Evolutionary conservation across 768 basidiomycete species (phyloP).

Genomic region (Mycena floridula): DNA sequence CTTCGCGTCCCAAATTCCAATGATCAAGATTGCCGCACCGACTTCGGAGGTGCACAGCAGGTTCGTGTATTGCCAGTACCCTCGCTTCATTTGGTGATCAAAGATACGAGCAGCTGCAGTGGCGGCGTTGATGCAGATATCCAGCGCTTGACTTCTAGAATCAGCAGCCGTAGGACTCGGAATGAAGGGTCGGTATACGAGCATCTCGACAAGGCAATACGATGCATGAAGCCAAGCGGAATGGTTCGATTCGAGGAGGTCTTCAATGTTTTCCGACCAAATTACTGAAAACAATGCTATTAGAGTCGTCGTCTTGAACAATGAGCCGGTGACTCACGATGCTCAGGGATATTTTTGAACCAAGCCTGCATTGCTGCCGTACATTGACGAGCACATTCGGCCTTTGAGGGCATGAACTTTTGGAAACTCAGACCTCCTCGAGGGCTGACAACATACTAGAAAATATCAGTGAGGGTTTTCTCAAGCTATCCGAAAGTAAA

Average conservation of each 20-base stretch:
- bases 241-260: constrained; percentile 46
- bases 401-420: too few species aligned
- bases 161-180: constrained; percentile 24
- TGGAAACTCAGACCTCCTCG: too few species aligned
- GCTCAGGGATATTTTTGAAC: constrained; percentile 62
- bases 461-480: too few species aligned
- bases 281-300: constrained; percentile 36
- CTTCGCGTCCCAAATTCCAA: constrained; percentile 55
- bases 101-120: constrained; percentile 56
- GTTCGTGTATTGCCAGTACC: constrained; percentile 34
- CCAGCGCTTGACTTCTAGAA: constrained; percentile 45
- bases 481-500: too few species aligned
- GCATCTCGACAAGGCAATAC: constrained; percentile 59
- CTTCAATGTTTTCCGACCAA: constrained; percentile 50
- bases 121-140: constrained; percentile 55
- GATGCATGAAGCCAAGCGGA: constrained; percentile 50
- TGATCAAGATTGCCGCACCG: constrained; percentile 46
- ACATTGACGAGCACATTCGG: too few species aligned
- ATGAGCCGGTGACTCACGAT: constrained; percentile 39
- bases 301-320: not conserved
- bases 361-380: constrained; percentile 69
- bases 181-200: constrained; percentile 68
- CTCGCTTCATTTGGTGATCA: constrained; percentile 40
- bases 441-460: constrained; percentile 69
- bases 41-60: constrained; percentile 42